A percentile compares a stretch with the other conserved stretches of the same genome.
These are phyloP conservation scores for Globisporangium spiculum DNA, from an alignment of 352 stramenopile species.

Conservation along the genomic window DNA sequence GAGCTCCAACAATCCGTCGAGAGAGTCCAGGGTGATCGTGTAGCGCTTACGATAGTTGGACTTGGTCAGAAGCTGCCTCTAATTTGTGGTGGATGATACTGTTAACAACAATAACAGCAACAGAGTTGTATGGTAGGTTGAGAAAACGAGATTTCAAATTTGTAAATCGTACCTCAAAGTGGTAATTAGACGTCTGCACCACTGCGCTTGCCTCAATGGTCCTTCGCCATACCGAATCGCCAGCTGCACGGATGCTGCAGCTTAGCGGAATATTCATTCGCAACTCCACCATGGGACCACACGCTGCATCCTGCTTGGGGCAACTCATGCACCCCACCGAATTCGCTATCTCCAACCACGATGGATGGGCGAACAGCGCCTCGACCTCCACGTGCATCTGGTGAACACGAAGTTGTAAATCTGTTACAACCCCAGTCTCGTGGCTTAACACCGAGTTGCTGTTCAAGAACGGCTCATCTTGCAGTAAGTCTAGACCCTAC, in stretches of 20 bases:
- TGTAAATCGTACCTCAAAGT: not conserved
- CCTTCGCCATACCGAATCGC: not conserved
- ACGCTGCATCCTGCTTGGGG: not conserved
- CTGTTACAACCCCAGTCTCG: not conserved
- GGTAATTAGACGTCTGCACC: constrained; percentile 18
- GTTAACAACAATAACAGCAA: too few species aligned
- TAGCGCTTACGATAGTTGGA: constrained; percentile 14
- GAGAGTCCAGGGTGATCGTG: not conserved
- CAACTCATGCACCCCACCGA: not conserved
- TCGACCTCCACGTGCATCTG: not conserved
- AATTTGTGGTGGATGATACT: too few species aligned
- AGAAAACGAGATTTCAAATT: not conserved
- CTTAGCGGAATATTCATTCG: constrained; percentile 12
- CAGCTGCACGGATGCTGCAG: not conserved
- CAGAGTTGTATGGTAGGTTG: not conserved
- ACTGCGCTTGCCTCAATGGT: constrained; percentile 1
- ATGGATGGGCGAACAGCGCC: not conserved
- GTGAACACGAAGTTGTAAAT: not conserved
- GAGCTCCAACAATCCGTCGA: not conserved
- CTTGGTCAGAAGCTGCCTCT: not conserved
- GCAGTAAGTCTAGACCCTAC: not conserved
- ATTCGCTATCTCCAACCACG: not conserved
- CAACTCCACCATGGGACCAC: constrained; percentile 13
- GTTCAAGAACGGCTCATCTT: constrained; percentile 7
- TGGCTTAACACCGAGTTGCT: not conserved